phyloP scores from a whole-genome alignment of 176 grass and related monocot genomes.

The Phoenix dactylifera region DNA sequence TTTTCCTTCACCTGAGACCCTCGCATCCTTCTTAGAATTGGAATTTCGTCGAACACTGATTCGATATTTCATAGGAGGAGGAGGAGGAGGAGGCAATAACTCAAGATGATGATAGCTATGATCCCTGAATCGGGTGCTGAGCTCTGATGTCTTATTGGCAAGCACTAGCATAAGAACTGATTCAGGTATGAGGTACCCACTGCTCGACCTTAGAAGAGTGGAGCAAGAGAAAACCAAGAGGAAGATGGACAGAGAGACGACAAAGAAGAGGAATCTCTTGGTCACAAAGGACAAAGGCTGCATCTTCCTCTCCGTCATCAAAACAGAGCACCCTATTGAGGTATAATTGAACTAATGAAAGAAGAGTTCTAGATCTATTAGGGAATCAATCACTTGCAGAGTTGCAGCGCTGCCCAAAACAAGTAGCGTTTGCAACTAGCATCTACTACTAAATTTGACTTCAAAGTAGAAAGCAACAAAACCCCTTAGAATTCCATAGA shows the following conservation, averaged over 20 bases:
- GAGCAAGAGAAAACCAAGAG: conserved; percentile 47
- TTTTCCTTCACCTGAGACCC: conserved; percentile 1
- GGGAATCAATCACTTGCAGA: no score
- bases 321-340: neutral
- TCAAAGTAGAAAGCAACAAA: no score
- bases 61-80: neutral
- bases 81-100: neutral
- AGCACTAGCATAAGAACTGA: conserved; percentile 22
- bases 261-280: conserved; percentile 41
- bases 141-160: conserved; percentile 12
- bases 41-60: neutral
- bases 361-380: no score
- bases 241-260: conserved; percentile 26
- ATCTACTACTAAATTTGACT: no score
- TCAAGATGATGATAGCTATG: neutral
- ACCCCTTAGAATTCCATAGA: no score
- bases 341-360: no score
- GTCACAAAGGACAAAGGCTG: conserved; percentile 34
- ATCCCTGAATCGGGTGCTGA: neutral
- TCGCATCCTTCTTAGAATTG: neutral
- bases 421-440: no score
- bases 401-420: no score
- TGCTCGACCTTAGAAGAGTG: conserved; percentile 48
- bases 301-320: conserved; percentile 47
- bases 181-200: conserved; percentile 19